Conservation (phyloP, 129 eudicot genomes). For the Arctium lappa region DNA sequence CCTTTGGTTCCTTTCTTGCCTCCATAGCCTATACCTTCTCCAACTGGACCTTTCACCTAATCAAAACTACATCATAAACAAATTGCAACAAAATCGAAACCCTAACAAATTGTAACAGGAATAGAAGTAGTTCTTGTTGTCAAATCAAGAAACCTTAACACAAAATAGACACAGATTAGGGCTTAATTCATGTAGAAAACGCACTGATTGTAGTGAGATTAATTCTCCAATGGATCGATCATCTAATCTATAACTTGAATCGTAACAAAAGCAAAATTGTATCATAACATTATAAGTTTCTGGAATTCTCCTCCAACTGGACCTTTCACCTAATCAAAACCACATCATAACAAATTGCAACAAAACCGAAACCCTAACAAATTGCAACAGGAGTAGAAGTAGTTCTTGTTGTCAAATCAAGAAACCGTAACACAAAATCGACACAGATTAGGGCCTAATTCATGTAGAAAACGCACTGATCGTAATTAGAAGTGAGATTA, state of each 20-base stretch:
- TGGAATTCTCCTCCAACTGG: neutral
- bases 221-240: neutral
- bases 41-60: constrained; percentile 49
- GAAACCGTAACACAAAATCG: neutral
- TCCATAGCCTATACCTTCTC: constrained; percentile 54
- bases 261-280: neutral
- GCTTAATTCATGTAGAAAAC: neutral
- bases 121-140: neutral
- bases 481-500: neutral
- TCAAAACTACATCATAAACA: constrained; percentile 6
- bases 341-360: neutral
- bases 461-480: neutral
- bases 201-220: neutral
- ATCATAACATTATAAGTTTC: neutral
- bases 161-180: neutral
- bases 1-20: constrained; percentile 53
- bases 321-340: no score
- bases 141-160: neutral
- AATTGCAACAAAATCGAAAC: neutral
- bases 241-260: neutral
- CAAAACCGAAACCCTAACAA: neutral
- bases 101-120: neutral
- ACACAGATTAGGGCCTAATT: constrained; percentile 3
- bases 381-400: neutral
- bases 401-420: constrained; percentile 4